Base-by-base conservation (phyloP, 139 green algal genomes). In the Asterochloris sp. region DNA sequence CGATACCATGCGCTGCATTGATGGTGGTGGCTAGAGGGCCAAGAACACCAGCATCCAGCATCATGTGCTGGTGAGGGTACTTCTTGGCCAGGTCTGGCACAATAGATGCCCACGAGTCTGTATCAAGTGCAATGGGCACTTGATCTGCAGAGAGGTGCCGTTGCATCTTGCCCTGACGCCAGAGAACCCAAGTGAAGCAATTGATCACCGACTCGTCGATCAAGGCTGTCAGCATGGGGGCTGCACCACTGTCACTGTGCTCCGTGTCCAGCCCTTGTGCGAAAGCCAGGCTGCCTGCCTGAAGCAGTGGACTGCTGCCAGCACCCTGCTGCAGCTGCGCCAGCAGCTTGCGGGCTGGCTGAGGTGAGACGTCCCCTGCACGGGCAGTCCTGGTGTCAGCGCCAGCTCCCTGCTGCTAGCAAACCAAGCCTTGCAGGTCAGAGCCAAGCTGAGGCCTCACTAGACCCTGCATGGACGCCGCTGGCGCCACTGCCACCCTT, bases 161-260 rank as follows among this genome's bases (percentile, higher is more conserved):
- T 47, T 78, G 26, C 29, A 85, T 67, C 67, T 68, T 24, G 29
- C 78, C 78, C 15, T n/a, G 82, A 47, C 78, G 26, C 54, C 67
- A 76, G 11, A 85, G 76, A 26, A 82, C 82, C 82, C 82, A 85
- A 27, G 82, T 85, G 82, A 85, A 78, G 76, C 82, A 85, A 26
- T 82, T 76, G 28, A 76, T 73, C n/a, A 85, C 78, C 10, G 66
- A 79, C 69, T 85, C 66, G 66, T 85, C 82, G 14, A 85, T 66
- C 54, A 74, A 60, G 63, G 23, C 82, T 11, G 78, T 67, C 8
- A 85, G 28, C 82, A 85, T 85, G 38, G 74, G 29, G 13, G 73
- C 14, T 4, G 60, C 29, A 21, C 23, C 19, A 24, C 21, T 27
- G 21, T 74, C 38, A 23, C 69, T 76, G 13, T 26, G 69, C 21